Evolutionary conservation across 129 eudicot species (phyloP).

Genomic region (Heracleum sosnowskyi): DNA sequence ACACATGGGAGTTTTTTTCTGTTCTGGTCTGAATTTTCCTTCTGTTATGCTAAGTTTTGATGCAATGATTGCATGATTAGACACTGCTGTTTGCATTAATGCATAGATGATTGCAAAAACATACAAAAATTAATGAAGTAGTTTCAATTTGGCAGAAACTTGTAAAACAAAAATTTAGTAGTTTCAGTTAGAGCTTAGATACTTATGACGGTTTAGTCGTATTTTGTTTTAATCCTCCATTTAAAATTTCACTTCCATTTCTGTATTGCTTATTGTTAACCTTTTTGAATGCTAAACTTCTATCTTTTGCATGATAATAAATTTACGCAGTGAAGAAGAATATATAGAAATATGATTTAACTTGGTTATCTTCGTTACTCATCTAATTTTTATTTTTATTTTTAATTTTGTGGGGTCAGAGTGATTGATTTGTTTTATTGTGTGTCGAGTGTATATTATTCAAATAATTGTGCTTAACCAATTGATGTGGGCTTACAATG

Average conservation of each 20-base stretch:
- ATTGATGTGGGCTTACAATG: background rate
- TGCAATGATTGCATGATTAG: background rate
- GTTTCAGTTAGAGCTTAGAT: background rate
- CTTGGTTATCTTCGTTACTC: background rate
- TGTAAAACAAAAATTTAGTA: background rate
- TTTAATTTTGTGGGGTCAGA: background rate
- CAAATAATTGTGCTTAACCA: background rate
- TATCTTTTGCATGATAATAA: background rate
- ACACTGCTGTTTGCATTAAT: background rate
- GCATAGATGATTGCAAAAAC: background rate
- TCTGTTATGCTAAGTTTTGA: too few species aligned
- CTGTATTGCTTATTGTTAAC: background rate
- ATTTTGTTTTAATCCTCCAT: background rate
- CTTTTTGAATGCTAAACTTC: background rate
- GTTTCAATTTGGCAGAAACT: background rate
- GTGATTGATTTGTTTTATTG: background rate
- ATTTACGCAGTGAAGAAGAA: background rate
- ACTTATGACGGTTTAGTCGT: background rate
- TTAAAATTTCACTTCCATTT: background rate
- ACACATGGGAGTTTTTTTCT: background rate
- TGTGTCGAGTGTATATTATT: background rate
- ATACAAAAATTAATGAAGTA: background rate
- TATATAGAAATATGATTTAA: background rate
- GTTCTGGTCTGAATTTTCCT: background rate
- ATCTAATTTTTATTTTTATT: background rate